A percentile compares a stretch with the other conserved stretches of the same genome.
phyloP scores from a whole-genome alignment of 2,329 filamentous ascomycete species.

The Aspergillus jensenii region DNA sequence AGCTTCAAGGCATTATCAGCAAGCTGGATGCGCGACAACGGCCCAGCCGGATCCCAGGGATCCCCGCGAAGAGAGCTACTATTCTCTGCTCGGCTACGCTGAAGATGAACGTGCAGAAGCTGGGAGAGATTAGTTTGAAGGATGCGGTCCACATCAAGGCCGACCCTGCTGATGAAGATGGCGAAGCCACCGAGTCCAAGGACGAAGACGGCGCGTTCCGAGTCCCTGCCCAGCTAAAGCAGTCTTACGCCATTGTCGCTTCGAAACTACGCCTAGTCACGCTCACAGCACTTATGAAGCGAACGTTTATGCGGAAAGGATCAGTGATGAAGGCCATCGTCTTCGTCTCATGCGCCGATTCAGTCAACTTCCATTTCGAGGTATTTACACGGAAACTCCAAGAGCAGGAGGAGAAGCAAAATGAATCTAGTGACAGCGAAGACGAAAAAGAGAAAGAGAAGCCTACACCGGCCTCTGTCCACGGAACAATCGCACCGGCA shows the following conservation, averaged over 20 bases:
- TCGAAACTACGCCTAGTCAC: slow-evolving; percentile 90
- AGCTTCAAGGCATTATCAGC: slow-evolving; percentile 81
- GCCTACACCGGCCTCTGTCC: slow-evolving; percentile 27
- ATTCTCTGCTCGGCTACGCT: slow-evolving; percentile 94
- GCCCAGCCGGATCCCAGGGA: slow-evolving; percentile 61
- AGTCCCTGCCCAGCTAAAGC: slow-evolving; percentile 89
- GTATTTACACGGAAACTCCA: slow-evolving; percentile 59
- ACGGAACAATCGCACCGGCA: slow-evolving; percentile 56
- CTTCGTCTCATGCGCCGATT: slow-evolving; percentile 95
- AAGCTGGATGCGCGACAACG: slow-evolving; percentile 69
- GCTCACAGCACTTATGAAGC: slow-evolving; percentile 77
- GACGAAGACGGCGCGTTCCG: slow-evolving; percentile 63
- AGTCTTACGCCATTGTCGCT: slow-evolving; percentile 82
- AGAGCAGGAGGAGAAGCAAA: slow-evolving; percentile 23
- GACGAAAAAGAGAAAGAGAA: slow-evolving; percentile 22
- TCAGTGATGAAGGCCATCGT: slow-evolving; percentile 96
- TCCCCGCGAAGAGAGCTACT: slow-evolving; percentile 75
- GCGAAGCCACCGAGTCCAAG: slow-evolving; percentile 49
- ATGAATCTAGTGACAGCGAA: slow-evolving; percentile 16
- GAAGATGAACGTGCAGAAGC: slow-evolving; percentile 93
- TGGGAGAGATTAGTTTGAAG: slow-evolving; percentile 92
- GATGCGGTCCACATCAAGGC: slow-evolving; percentile 86
- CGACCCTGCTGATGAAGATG: slow-evolving; percentile 56
- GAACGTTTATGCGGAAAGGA: slow-evolving; percentile 82
- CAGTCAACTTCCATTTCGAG: slow-evolving; percentile 94